A percentile compares a stretch with the other conserved stretches of the same genome.
phyloP scores from a whole-genome alignment of 148 eudicot genomes.

The Fallopia convolvulus region DNA sequence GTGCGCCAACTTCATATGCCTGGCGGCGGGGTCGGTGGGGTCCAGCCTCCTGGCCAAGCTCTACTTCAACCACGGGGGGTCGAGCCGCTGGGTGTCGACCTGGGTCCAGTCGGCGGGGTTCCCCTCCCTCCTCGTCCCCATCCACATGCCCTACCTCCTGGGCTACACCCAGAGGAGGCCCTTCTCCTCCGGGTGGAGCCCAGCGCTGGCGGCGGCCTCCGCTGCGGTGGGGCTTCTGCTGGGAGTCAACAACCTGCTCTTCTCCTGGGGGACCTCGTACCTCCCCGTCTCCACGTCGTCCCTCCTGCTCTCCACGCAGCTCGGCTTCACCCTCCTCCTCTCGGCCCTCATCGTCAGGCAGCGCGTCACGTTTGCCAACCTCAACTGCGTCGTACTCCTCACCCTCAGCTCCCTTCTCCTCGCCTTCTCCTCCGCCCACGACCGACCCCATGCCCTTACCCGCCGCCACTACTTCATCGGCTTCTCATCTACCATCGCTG shows the following conservation, averaged over 20 bases:
- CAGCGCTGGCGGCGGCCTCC: conserved; percentile 17
- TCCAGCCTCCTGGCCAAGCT: conserved; percentile 49
- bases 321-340: conserved; percentile 52
- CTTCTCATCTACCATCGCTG: conserved; percentile 47
- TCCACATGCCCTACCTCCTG: conserved; percentile 36
- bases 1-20: conserved; percentile 32
- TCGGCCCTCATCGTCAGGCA: conserved; percentile 57
- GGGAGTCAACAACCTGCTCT: conserved; percentile 52
- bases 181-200: conserved; percentile 32
- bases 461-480: conserved; percentile 48
- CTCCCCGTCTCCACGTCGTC: conserved; percentile 72
- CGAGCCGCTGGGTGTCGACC: conserved; percentile 69
- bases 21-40: conserved; percentile 52
- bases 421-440: conserved; percentile 38
- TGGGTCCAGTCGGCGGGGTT: conserved; percentile 78
- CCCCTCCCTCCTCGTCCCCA: conserved; percentile 43
- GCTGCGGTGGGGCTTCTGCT: conserved; percentile 29
- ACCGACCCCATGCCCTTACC: conserved; percentile 37
- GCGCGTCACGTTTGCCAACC: conserved; percentile 45
- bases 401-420: conserved; percentile 52
- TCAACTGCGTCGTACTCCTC: conserved; percentile 60
- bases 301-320: conserved; percentile 49
- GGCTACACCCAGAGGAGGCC: conserved; percentile 36
- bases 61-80: conserved; percentile 73
- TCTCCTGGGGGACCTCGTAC: conserved; percentile 74